phyloP scores from a whole-genome alignment of 148 eudicot genomes.

The Rhododendron ovatum region DNA sequence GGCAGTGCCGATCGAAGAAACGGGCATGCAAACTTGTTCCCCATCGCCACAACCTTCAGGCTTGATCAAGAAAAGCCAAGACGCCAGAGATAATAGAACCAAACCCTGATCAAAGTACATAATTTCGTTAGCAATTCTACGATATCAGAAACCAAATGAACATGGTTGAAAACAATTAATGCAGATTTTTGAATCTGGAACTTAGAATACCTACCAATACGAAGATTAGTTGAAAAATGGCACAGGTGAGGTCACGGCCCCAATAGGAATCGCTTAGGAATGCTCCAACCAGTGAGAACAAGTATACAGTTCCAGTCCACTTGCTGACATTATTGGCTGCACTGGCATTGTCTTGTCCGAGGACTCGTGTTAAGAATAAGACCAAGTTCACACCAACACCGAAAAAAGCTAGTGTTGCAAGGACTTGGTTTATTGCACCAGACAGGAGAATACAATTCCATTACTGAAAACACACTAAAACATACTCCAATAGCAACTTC shows the following conservation, averaged over 20 bases:
- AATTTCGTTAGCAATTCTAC: background rate
- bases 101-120: conserved; percentile 43
- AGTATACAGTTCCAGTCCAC: conserved; percentile 94
- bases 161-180: background rate
- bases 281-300: conserved; percentile 83
- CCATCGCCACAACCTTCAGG: conserved; percentile 79
- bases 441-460: background rate
- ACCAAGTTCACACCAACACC: conserved; percentile 95
- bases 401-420: conserved; percentile 80
- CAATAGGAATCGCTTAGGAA: conserved; percentile 95
- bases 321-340: conserved; percentile 89
- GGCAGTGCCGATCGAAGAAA: conserved; percentile 25
- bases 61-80: conserved; percentile 58
- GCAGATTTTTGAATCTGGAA: background rate
- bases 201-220: conserved; percentile 37
- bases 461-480: background rate
- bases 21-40: conserved; percentile 33
- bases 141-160: background rate
- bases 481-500: background rate
- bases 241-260: conserved; percentile 87
- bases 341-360: conserved; percentile 67
- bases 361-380: conserved; percentile 72
- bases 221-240: conserved; percentile 64
- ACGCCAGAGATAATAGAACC: conserved; percentile 51
- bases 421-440: conserved; percentile 74